Percentiles rank a stretch among this genome's conserved stretches.
Conservation (phyloP, 2,329 filamentous ascomycete genomes). For the Diaporthe ampelina region DNA sequence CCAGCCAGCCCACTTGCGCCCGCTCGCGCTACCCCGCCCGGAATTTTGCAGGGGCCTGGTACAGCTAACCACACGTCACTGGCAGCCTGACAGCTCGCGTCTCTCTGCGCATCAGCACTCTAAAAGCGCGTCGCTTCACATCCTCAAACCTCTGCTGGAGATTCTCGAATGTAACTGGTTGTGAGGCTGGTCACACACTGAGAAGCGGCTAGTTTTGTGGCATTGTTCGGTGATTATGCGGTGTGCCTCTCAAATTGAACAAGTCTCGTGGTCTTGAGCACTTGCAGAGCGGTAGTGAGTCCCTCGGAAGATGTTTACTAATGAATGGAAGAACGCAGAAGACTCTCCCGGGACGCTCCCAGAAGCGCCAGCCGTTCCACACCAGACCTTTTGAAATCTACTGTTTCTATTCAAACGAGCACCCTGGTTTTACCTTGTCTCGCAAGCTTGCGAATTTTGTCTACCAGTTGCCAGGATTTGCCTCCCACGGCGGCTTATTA, state of each 20-base stretch:
- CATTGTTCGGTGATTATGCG: not conserved
- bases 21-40: slow-evolving; percentile 37
- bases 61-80: slow-evolving; percentile 38
- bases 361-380: not conserved
- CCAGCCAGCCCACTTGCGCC: slow-evolving; percentile 23
- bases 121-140: slow-evolving; percentile 33
- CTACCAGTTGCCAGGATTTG: slow-evolving; percentile 24
- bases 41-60: slow-evolving; percentile 34
- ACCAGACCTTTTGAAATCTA: slow-evolving; percentile 4
- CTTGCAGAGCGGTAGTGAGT: not conserved
- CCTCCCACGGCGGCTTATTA: not conserved
- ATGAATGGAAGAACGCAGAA: slow-evolving; percentile 4
- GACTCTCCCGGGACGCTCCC: slow-evolving; percentile 1
- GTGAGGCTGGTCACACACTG: slow-evolving; percentile 1
- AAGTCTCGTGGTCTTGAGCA: not conserved
- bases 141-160: not conserved
- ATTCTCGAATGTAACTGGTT: not conserved
- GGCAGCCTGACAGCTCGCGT: slow-evolving; percentile 34
- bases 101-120: slow-evolving; percentile 37
- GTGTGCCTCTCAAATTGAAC: not conserved
- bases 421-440: slow-evolving; percentile 13
- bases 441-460: slow-evolving; percentile 9
- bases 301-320: slow-evolving; percentile 21
- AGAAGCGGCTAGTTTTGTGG: not conserved
- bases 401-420: slow-evolving; percentile 20